Evolutionary conservation across 1,284 basidiomycete genomes (phyloP), one percentile per base, ranked within the genome.

Genomic region (Apiotrichum domesticum): DNA sequence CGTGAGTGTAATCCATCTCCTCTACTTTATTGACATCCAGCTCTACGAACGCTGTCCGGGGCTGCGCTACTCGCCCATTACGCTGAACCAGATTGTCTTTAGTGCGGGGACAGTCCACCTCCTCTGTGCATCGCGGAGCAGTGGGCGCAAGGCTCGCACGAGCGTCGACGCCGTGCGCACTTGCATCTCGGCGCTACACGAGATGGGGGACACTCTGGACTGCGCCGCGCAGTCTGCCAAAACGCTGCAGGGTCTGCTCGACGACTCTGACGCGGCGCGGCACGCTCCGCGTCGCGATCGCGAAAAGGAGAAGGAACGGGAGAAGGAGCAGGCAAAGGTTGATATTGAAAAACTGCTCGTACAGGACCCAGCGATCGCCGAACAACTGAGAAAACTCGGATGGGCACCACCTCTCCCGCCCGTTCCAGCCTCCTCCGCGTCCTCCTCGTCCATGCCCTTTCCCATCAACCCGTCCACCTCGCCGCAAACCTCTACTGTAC

Each of bases 21-120:
- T 39, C 13, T 39, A 8, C 13, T 39, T 39, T 39, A 8, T 39
- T 42, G 14, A 42, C 41, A 33, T 9, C 45, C 47, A 63, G 51
- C 51, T 68, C 10, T 66, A 61, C 54, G 56, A 64, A 34, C 52
- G 50, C 11, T 63, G 56, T 8, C 67, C 68, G 2, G 70, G 69
- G 1, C 52, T 73, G n/a, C 65, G 66, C 11, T 67, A 63, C 57
- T 64, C 60, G 14, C 66, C 66, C 6, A 64, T 69, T 40, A 63
- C 67, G 35, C 51, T 66, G 3, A 61, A 58, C 32, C 66, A 73
- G 44, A 63, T 70, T 29, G 58, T 62, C 14, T 72, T 71, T 53
- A 61, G 61, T 5, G 66, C 68, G 1, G 70, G 68, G 0, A 69
- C 70, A 0, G 64, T 72, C 35, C 60, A 63, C 45, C 61, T 72